Percentiles rank a stretch among this genome's conserved stretches.
These are phyloP conservation scores for Candida ipomoeae DNA, from an alignment of 805 yeast species.

Conservation along the genomic window DNA sequence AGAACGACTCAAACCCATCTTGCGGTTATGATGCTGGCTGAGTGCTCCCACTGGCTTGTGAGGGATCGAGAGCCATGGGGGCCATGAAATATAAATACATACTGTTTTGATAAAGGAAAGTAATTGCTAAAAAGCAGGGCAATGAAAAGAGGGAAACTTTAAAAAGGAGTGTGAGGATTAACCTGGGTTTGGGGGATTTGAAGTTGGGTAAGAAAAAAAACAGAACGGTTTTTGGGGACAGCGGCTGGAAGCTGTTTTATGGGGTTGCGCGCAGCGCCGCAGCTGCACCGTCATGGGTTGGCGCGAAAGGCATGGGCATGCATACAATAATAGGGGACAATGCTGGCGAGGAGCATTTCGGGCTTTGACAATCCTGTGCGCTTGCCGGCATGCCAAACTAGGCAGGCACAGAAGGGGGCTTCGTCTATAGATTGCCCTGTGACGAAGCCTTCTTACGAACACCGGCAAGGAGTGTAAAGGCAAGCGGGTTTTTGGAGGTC, in stretches of 20 bases:
- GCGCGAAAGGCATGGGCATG: neutral
- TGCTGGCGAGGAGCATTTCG: conserved; percentile 3
- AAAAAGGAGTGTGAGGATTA: conserved; percentile 3
- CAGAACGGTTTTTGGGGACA: neutral
- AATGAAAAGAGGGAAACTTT: neutral
- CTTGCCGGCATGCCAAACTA: conserved; percentile 1
- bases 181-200: neutral
- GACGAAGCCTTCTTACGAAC: no score
- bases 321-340: neutral
- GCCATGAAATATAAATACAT: neutral
- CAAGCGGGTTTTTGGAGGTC: neutral
- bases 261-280: conserved; percentile 1
- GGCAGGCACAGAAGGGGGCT: neutral
- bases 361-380: neutral
- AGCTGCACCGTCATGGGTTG: neutral
- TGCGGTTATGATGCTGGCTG: no score
- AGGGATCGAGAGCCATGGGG: no score
- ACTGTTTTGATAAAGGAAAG: conserved; percentile 1
- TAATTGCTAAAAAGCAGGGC: conserved; percentile 5
- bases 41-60: no score
- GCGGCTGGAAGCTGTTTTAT: conserved; percentile 2
- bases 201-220: neutral
- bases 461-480: neutral
- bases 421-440: no score
- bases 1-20: no score